Conservation (phyloP, 2,329 filamentous ascomycete species). For the Colletotrichum sp. region DNA sequence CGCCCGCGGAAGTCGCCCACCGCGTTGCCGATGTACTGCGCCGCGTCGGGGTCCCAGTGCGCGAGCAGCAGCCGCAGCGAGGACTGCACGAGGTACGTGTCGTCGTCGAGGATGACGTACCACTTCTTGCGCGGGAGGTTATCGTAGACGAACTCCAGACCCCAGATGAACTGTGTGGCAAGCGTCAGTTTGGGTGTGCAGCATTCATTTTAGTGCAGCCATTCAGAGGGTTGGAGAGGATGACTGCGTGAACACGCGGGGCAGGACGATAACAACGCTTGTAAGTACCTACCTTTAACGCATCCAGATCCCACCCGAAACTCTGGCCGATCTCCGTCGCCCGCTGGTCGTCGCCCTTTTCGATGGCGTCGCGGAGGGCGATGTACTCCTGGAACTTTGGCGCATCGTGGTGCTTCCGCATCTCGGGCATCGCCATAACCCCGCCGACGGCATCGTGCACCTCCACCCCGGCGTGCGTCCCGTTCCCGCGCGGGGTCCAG, state of each 20-base stretch:
- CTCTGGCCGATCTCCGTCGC: slow-evolving; percentile 40
- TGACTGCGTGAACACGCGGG: neutral
- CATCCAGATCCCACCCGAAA: slow-evolving; percentile 55
- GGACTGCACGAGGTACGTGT: slow-evolving; percentile 58
- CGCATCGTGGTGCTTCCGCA: slow-evolving; percentile 30
- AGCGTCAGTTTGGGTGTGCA: neutral
- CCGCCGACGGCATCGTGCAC: slow-evolving; percentile 46
- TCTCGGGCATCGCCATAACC: slow-evolving; percentile 36
- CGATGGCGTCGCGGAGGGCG: slow-evolving; percentile 41
- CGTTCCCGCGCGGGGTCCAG: slow-evolving; percentile 44
- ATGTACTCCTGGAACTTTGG: slow-evolving; percentile 46
- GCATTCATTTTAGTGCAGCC: neutral
- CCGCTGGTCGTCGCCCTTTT: slow-evolving; percentile 38
- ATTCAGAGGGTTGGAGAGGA: neutral
- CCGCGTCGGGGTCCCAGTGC: slow-evolving; percentile 50
- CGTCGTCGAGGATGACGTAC: slow-evolving; percentile 64
- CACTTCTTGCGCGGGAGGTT: slow-evolving; percentile 60
- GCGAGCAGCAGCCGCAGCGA: slow-evolving; percentile 53
- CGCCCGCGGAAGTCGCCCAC: slow-evolving; percentile 60
- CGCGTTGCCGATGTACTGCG: slow-evolving; percentile 60
- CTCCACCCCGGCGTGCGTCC: slow-evolving; percentile 34
- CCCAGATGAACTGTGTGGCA: slow-evolving; percentile 54
- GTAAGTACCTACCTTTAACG: slow-evolving; percentile 46
- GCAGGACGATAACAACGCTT: neutral
- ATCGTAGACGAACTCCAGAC: slow-evolving; percentile 56